Conservation (phyloP, 2,329 filamentous ascomycete genomes). For the Aspergillus quadrilineatus region DNA sequence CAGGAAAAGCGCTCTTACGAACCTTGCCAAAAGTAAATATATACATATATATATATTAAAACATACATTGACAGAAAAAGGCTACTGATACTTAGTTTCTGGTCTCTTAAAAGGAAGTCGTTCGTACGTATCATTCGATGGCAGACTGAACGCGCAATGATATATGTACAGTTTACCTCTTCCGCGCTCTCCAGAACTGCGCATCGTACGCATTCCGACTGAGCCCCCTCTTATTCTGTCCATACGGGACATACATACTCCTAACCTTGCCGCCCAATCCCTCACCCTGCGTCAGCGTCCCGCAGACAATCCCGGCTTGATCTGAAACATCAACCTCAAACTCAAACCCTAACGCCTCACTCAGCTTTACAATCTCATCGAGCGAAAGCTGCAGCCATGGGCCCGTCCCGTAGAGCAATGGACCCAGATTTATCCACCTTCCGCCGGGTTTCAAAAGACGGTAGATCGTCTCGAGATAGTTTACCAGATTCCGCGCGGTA, state of each 20-base stretch:
- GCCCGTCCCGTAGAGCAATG: constrained; percentile 55
- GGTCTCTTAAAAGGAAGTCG: too few relatives aligned
- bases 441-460: constrained; percentile 50
- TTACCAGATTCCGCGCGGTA: constrained; percentile 57
- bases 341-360: constrained; percentile 53
- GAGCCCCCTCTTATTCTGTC: constrained; percentile 52
- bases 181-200: constrained; percentile 53
- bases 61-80: too few relatives aligned
- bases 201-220: constrained; percentile 56
- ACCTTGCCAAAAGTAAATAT: too few relatives aligned
- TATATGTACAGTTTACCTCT: background rate
- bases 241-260: constrained; percentile 48
- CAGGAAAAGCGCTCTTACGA: too few relatives aligned
- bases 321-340: constrained; percentile 42
- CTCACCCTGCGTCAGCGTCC: constrained; percentile 31
- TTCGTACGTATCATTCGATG: too few relatives aligned
- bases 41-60: too few relatives aligned
- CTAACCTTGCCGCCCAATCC: constrained; percentile 30
- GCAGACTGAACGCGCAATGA: background rate
- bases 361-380: constrained; percentile 53
- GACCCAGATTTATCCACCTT: constrained; percentile 58
- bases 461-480: constrained; percentile 56
- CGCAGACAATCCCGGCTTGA: constrained; percentile 39
- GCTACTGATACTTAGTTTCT: too few relatives aligned
- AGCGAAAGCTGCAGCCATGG: constrained; percentile 57